Evolutionary conservation across 2,329 filamentous ascomycete species (phyloP).

Genomic region (Piedraia hortae): DNA sequence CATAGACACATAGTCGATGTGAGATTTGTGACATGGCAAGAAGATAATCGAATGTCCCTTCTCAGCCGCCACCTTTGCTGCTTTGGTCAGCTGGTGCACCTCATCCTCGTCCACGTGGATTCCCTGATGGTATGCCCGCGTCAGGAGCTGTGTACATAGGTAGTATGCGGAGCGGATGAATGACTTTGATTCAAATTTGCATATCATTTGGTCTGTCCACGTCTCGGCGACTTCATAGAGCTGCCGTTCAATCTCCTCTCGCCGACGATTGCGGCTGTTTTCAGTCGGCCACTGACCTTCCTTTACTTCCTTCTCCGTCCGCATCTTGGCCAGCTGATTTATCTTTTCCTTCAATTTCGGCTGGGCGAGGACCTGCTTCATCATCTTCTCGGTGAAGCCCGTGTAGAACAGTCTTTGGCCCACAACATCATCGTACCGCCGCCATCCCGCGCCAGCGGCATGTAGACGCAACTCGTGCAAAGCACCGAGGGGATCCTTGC

Average conservation of each 20-base stretch:
- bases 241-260: slow-evolving; percentile 34
- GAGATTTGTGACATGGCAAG: slow-evolving; percentile 75
- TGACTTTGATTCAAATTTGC: slow-evolving; percentile 85
- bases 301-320: slow-evolving; percentile 47
- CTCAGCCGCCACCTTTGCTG: slow-evolving; percentile 55
- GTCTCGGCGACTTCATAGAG: slow-evolving; percentile 59
- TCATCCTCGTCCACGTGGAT: slow-evolving; percentile 93
- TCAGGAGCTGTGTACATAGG: slow-evolving; percentile 59
- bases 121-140: slow-evolving; percentile 79
- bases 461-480: slow-evolving; percentile 81
- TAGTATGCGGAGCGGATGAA: slow-evolving; percentile 91
- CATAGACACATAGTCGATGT: slow-evolving; percentile 85
- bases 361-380: slow-evolving; percentile 44
- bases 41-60: slow-evolving; percentile 94
- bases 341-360: slow-evolving; percentile 51
- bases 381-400: slow-evolving; percentile 82
- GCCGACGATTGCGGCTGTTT: slow-evolving; percentile 26
- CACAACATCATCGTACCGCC: slow-evolving; percentile 69
- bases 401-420: slow-evolving; percentile 83
- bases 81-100: slow-evolving; percentile 51
- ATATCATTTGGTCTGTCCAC: slow-evolving; percentile 88
- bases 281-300: slow-evolving; percentile 30
- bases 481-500: slow-evolving; percentile 46
- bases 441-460: slow-evolving; percentile 82
- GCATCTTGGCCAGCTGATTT: slow-evolving; percentile 42